phyloP scores from a whole-genome alignment of 805 yeast species.

The Ogataea degrootiae region DNA sequence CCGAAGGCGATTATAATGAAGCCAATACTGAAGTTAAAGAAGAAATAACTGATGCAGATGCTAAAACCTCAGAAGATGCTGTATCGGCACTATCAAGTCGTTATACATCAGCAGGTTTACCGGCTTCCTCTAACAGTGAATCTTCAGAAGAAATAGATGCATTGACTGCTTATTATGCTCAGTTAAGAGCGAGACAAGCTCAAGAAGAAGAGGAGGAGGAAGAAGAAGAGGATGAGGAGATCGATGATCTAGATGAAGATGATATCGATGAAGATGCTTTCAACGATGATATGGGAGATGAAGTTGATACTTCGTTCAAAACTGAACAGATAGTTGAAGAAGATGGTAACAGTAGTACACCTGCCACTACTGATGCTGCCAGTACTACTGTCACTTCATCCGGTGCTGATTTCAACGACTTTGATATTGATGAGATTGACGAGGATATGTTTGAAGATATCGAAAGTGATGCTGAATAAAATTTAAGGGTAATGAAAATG shows the following conservation, averaged over 20 bases:
- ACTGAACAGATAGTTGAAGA: constrained; percentile 7
- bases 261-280: constrained; percentile 28
- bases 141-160: constrained; percentile 71
- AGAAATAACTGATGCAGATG: constrained; percentile 1
- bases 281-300: constrained; percentile 18
- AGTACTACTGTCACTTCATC: neutral
- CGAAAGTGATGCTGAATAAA: constrained; percentile 16
- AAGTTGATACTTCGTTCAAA: constrained; percentile 3
- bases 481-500: neutral
- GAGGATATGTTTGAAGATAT: constrained; percentile 29
- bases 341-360: neutral
- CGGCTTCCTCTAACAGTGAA: constrained; percentile 22
- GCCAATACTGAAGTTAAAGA: constrained; percentile 1
- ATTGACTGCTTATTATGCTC: constrained; percentile 68
- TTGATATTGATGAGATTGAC: constrained; percentile 28
- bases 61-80: neutral
- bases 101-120: constrained; percentile 5
- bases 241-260: constrained; percentile 36
- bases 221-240: constrained; percentile 43
- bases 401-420: constrained; percentile 15
- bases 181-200: constrained; percentile 65
- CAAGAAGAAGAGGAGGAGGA: constrained; percentile 58
- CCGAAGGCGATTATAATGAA: constrained; percentile 4
- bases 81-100: constrained; percentile 3
- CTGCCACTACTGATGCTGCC: neutral